Evolutionary conservation across 768 basidiomycete genomes (phyloP), one percentile per base, ranked within the genome.

Genomic region (Lentinula sp.): DNA sequence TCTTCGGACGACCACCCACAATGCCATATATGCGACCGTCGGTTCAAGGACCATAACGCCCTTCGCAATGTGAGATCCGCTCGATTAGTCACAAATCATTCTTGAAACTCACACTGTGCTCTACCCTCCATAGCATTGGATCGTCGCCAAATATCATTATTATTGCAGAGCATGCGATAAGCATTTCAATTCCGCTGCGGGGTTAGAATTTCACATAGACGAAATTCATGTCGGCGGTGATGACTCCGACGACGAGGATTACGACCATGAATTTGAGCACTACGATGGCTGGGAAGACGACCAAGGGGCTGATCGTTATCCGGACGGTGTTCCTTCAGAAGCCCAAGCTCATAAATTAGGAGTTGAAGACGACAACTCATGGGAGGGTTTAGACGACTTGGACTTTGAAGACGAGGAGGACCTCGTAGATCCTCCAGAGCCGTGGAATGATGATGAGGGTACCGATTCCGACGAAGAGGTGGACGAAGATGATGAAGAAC

Each of bases 361-460:
- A 7, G 48, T 28, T 11, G 3, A 51, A n/a, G 49, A 51, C 23
- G 48, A 60, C 40, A 42, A 51, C 16, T 46, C 50, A n/a, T 60
- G 59, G 59, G 59, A 60, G 28, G 35, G 1, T 11, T 34, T 18
- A 3, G 59, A 60, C 31, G 50, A 42, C 10, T 42, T 39, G 32
- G 59, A 60, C 16, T 60, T 42, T 32, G 59, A 60, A 40, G 59
- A 60, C n/a, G 28, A 32, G 21, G 59, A 60, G 7, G 59, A 60
- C 5, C 40, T 60, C 2, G 16, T 21, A 0, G 59, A 60, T 52
- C 49, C 49, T 15, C 32, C 48, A 0, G n/a, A 18, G 4, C 3
- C 7, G 23, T 18, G 11, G 23, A 11, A 15, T 28, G 49, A 31
- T 7, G 35, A 52, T 3, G 23, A 18, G 9, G 21, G 4, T 1